Evolutionary conservation across 192 early-diverging fungal species (phyloP).

Genomic region (Phlyctochytrium bullatum): DNA sequence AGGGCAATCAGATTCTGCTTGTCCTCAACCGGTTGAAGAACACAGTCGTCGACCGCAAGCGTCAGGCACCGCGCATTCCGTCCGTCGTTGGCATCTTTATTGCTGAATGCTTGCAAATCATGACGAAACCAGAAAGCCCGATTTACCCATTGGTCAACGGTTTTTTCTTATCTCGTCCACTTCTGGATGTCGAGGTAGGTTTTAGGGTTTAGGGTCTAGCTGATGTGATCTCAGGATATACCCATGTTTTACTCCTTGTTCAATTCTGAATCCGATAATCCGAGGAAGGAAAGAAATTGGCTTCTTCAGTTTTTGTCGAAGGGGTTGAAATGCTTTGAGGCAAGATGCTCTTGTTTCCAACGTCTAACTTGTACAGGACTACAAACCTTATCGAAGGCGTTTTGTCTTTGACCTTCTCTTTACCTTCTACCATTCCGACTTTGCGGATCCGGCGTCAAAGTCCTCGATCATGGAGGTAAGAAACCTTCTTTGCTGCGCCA

Average conservation of each 20-base stretch:
- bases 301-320: slow-evolving; percentile 62
- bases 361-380: slow-evolving; percentile 48
- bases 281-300: slow-evolving; percentile 72
- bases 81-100: slow-evolving; percentile 65
- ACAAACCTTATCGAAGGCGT: slow-evolving; percentile 62
- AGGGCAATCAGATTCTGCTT: slow-evolving; percentile 68
- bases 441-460: slow-evolving; percentile 52
- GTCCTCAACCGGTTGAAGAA: slow-evolving; percentile 68
- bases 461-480: not conserved
- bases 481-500: no score
- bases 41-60: slow-evolving; percentile 51
- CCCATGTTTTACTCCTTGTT: slow-evolving; percentile 82
- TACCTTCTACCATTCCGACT: slow-evolving; percentile 64
- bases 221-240: slow-evolving; percentile 53
- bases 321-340: slow-evolving; percentile 54
- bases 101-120: slow-evolving; percentile 57
- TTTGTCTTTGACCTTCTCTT: slow-evolving; percentile 69
- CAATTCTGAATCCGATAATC: slow-evolving; percentile 60
- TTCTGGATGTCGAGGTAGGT: slow-evolving; percentile 67
- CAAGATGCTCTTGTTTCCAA: slow-evolving; percentile 12
- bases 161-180: slow-evolving; percentile 70
- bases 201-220: not conserved
- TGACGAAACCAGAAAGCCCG: slow-evolving; percentile 68
- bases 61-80: slow-evolving; percentile 57
- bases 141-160: slow-evolving; percentile 74